Evolutionary conservation across 495 filamentous ascomycete species (phyloP).

Genomic region (Alectoria sarmentosa): DNA sequence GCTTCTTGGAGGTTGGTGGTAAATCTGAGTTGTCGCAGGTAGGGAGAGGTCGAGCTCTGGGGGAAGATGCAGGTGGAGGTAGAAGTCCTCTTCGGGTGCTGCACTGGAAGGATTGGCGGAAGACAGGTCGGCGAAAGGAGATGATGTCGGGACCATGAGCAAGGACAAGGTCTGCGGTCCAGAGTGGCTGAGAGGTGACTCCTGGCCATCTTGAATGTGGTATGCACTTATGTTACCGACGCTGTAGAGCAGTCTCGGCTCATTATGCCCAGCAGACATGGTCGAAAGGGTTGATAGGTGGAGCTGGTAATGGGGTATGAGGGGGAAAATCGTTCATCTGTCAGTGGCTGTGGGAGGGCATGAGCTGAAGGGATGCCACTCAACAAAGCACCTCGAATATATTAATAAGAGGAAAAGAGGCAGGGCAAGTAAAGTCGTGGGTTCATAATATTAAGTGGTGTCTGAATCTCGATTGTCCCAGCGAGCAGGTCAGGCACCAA

Average conservation of each 20-base stretch:
- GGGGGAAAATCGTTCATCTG: not conserved
- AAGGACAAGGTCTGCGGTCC: slow-evolving; percentile 84
- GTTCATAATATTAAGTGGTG: not conserved
- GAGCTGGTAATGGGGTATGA: slow-evolving; percentile 2
- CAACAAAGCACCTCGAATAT: not conserved
- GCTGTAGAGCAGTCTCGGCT: slow-evolving; percentile 76
- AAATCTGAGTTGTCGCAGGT: slow-evolving; percentile 90
- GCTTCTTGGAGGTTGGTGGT: slow-evolving; percentile 79
- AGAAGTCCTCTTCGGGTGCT: slow-evolving; percentile 81
- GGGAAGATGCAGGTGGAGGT: slow-evolving; percentile 85
- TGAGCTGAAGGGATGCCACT: not conserved
- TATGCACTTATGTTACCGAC: slow-evolving; percentile 79
- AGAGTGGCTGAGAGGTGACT: slow-evolving; percentile 71
- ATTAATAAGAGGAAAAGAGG: not conserved
- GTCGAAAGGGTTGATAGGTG: not conserved
- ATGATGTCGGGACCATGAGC: slow-evolving; percentile 85
- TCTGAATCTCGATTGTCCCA: not conserved
- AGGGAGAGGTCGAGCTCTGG: slow-evolving; percentile 89
- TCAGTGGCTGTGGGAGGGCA: not conserved
- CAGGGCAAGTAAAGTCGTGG: not conserved
- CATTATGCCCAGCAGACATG: slow-evolving; percentile 41
- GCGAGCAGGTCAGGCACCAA: no score
- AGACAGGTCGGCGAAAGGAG: slow-evolving; percentile 57
- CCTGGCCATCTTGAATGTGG: slow-evolving; percentile 81
- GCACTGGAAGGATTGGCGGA: slow-evolving; percentile 48